Conservation (phyloP, 768 basidiomycete species). For the Boletus huronensis region DNA sequence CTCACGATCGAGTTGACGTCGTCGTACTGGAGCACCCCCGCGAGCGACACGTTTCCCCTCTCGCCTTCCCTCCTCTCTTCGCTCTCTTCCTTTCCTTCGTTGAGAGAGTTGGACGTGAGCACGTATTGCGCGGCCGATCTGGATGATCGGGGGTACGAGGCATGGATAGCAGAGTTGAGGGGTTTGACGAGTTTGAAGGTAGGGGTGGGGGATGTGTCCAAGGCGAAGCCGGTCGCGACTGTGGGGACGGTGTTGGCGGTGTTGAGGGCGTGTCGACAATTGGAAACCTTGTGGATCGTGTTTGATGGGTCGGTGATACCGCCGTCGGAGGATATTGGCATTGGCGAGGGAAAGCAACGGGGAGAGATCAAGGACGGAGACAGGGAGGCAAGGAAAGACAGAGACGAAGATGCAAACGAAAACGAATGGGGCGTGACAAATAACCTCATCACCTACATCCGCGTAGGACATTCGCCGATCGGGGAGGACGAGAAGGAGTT, state of each 20-base stretch:
- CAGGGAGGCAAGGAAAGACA: neutral
- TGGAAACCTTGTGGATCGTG: constrained; percentile 19
- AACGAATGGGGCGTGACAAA: constrained; percentile 22
- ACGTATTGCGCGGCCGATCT: constrained; percentile 17
- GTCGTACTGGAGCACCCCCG: constrained; percentile 25
- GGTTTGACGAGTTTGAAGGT: constrained; percentile 17
- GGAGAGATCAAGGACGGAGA: neutral
- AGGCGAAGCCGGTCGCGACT: constrained; percentile 16
- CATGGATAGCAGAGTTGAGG: constrained; percentile 12
- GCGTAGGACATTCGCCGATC: constrained; percentile 25
- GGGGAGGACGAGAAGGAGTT: constrained; percentile 8
- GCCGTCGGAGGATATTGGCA: neutral
- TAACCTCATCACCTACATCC: constrained; percentile 11
- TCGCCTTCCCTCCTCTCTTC: constrained; percentile 12
- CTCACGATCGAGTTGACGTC: constrained; percentile 25
- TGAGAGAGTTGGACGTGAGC: constrained; percentile 21
- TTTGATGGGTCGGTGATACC: constrained; percentile 19
- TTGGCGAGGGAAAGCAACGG: neutral
- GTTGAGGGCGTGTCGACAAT: constrained; percentile 14
- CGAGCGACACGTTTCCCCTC: constrained; percentile 23
- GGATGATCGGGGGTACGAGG: constrained; percentile 18
- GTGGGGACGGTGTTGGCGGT: constrained; percentile 19
- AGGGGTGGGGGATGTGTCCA: constrained; percentile 18
- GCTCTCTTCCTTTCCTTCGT: constrained; percentile 11
- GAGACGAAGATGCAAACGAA: neutral